Base-by-base conservation (phyloP, 768 basidiomycete genomes). In the Lentinula guzmanii region DNA sequence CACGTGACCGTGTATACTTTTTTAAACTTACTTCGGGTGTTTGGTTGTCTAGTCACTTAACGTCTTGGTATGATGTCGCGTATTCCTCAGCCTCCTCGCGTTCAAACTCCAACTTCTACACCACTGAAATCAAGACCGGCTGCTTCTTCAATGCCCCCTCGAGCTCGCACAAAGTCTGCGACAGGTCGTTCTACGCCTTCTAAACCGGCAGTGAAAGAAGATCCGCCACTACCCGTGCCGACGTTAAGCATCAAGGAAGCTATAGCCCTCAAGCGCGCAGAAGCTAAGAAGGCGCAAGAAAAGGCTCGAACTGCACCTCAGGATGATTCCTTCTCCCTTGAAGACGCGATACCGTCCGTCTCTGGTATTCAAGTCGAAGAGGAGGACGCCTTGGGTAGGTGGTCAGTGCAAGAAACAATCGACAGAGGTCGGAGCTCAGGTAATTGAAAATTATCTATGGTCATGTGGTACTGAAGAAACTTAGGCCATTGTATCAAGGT, bases 401-500 rank as follows among this genome's bases (percentile, higher is more conserved):
- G 84, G 73, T 80, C 88, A 13, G 72, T 90, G 56, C 81, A 83
- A 59, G 89, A 93, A 67, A 82, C 86, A 0, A 92, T 93, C 43
- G 89, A 91, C 65, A 86, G 86, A 52, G 89, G 85, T 10, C 82
- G 87, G 56, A 88, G 81, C 65, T 87, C 89, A 77, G 91, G 91
- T 91, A 71, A 80, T 62, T 60, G 60, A 63, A 62, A 64, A 55
- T 62, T 52, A 10, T 24, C 52, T 31, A 48, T 61, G 64, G 62
- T 28, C 70, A 61, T 70, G 68, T 76, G 62, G 66, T 71, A 65
- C 75, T 78, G 73, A 74, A 76, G 77, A 82, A 68, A 84, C 78
- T 65, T 68, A 72, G 81, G 79, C 80, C 68, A 73, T 62, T 62
- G 69, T 65, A 64, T 63, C 58, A 74, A 78, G 91, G 90, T 65